Percentiles rank a stretch among this genome's conserved stretches.
phyloP scores from a whole-genome alignment of 169 alveolate species.

The Plasmodium cynomolgi region DNA sequence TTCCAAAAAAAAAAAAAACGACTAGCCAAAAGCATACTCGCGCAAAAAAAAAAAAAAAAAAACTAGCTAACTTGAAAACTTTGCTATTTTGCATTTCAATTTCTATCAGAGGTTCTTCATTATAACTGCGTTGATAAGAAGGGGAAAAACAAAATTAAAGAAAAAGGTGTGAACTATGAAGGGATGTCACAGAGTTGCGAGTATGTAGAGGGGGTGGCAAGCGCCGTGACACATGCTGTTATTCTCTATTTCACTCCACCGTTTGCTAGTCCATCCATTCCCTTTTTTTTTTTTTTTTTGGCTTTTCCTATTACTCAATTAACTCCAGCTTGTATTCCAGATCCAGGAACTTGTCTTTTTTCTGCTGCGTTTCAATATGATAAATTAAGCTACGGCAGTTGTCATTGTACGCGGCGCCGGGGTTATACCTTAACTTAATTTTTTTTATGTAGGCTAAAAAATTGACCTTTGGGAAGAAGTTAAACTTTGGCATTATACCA shows the following conservation, averaged over 20 bases:
- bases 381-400: constrained; percentile 64
- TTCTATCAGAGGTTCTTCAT: constrained; percentile 72
- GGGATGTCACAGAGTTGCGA: neutral
- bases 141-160: neutral
- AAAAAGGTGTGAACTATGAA: neutral
- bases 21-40: neutral
- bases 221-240: neutral
- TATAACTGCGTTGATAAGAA: constrained; percentile 20
- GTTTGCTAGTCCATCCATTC: neutral
- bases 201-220: neutral
- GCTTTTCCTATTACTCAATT: constrained; percentile 28
- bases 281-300: neutral
- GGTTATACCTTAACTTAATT: constrained; percentile 61
- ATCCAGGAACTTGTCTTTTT: constrained; percentile 68
- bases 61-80: constrained; percentile 43
- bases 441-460: constrained; percentile 62
- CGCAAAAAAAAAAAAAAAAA: constrained; percentile 5
- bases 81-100: constrained; percentile 72
- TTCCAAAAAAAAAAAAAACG: neutral
- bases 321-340: constrained; percentile 57
- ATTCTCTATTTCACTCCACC: neutral
- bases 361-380: constrained; percentile 63
- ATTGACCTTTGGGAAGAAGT: constrained; percentile 71
- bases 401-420: constrained; percentile 63
- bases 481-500: constrained; percentile 73